These are phyloP conservation scores for Fusarium cyanostomum DNA, from an alignment of 2,329 filamentous ascomycete species.

Conservation along the genomic window DNA sequence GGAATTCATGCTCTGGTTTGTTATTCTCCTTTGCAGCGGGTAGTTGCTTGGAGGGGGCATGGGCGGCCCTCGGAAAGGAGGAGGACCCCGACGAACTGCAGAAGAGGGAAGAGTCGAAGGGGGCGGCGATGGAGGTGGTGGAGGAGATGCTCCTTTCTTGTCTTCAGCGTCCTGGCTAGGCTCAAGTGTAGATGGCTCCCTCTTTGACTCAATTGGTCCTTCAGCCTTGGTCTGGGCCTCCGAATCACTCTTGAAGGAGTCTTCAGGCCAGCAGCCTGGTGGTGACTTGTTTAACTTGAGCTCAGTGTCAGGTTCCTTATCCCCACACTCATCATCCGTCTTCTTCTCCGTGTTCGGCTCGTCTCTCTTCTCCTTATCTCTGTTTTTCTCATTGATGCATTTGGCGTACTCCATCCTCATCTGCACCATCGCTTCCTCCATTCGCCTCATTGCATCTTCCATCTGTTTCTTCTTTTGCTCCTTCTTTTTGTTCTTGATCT, in stretches of 20 bases:
- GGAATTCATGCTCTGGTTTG: slow-evolving; percentile 23
- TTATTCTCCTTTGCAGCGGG: slow-evolving; percentile 11
- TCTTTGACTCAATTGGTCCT: slow-evolving; percentile 1
- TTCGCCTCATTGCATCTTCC: slow-evolving; percentile 39
- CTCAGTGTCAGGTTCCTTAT: slow-evolving; percentile 14
- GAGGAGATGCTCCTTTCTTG: slow-evolving; percentile 7
- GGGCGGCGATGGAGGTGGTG: neutral
- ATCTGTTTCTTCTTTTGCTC: slow-evolving; percentile 38
- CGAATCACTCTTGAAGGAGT: slow-evolving; percentile 30
- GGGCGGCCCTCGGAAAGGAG: slow-evolving; percentile 4
- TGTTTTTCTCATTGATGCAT: slow-evolving; percentile 28
- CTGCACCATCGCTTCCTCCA: slow-evolving; percentile 40
- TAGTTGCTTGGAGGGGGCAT: slow-evolving; percentile 3
- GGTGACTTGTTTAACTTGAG: slow-evolving; percentile 17
- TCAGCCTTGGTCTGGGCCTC: slow-evolving; percentile 17
- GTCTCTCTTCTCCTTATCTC: slow-evolving; percentile 13
- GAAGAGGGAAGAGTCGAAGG: neutral
- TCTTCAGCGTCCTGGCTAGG: slow-evolving; percentile 13
- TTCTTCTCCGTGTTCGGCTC: slow-evolving; percentile 5
- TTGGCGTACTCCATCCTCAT: slow-evolving; percentile 38
- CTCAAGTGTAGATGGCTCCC: slow-evolving; percentile 9
- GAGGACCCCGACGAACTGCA: neutral
- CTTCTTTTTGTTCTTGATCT: slow-evolving; percentile 39
- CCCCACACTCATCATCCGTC: slow-evolving; percentile 12
- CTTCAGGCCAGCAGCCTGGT: slow-evolving; percentile 35